Evolutionary conservation across 371 early-diverging fungal genomes (phyloP), one percentile per base, ranked within the genome.

Genomic region (Choanephora cucurbitarum): DNA sequence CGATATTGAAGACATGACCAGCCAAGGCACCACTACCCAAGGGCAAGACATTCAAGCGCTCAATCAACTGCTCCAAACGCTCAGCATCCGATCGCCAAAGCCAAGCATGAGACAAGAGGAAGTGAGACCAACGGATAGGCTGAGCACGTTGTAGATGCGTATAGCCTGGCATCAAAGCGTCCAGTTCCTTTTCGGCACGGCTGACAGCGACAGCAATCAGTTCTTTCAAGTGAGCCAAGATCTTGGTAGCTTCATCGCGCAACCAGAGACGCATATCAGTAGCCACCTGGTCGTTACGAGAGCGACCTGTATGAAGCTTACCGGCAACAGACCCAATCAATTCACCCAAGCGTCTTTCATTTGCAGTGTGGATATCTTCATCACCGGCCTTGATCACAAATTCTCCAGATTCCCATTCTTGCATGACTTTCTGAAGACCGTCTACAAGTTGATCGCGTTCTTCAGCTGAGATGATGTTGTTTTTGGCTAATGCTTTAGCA

Each of bases 61-160:
- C 82, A 57, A 87, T 66, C 28, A 95, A 71, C 69, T 95, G 91
- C 31, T 77, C 80, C 28, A 96, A 72, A 31, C 97, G 90, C 51
- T 91, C 85, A 8, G 89, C 84, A 72, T 98, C 97, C 8, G 88
- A 84, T 61, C 93, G 87, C 86, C 90, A 94, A 48, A 82, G 72
- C 88, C 91, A 95, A 6, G 95, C 97, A 67, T 95, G 90, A 47
- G 86, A 83, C 33, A 96, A 70, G 24, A 97, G 75, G 58, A 91
- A 85, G 58, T 98, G 98, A 18, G 91, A 88, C 96, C 96, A 98
- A 37, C 97, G 91, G 53, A 98, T 95, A 14, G 97, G 97, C 79
- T 98, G 98, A 6, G 97, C 98, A n/a, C 96, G 82, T 86, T 96
- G 98, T 66, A 98, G 65, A 73, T 98, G 98, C 11, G 98, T 98